Evolutionary conservation across 2,329 filamentous ascomycete species (phyloP).

Genomic region (Acephala macrosclerotiorum): DNA sequence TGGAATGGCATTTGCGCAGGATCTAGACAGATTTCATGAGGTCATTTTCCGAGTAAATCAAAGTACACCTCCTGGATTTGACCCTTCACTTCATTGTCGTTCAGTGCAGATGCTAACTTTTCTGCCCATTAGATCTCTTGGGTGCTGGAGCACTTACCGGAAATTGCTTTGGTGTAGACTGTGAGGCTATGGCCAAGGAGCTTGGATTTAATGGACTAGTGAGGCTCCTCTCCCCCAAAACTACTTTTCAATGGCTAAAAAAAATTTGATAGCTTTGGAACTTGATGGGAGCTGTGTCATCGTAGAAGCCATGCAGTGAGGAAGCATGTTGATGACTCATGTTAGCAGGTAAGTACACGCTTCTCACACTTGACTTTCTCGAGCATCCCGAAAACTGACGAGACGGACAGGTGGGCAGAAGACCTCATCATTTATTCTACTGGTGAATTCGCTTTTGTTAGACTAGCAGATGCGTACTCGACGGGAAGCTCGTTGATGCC

Average conservation of each 20-base stretch:
- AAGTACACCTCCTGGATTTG: slow-evolving; percentile 38
- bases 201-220: slow-evolving; percentile 79
- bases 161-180: slow-evolving; percentile 83
- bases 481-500: slow-evolving; percentile 65
- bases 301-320: slow-evolving; percentile 83
- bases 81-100: neutral
- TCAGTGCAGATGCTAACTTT: slow-evolving; percentile 25
- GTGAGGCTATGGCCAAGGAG: slow-evolving; percentile 80
- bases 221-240: slow-evolving; percentile 5
- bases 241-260: neutral
- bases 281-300: slow-evolving; percentile 72
- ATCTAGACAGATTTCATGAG: slow-evolving; percentile 80
- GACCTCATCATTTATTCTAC: slow-evolving; percentile 86
- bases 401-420: slow-evolving; percentile 66
- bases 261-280: slow-evolving; percentile 60
- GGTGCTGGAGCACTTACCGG: slow-evolving; percentile 70
- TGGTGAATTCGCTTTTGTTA: slow-evolving; percentile 73
- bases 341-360: slow-evolving; percentile 59
- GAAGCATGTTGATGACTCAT: slow-evolving; percentile 78
- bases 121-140: slow-evolving; percentile 45
- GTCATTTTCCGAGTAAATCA: slow-evolving; percentile 77
- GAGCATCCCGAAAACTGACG: neutral
- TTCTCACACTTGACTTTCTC: neutral
- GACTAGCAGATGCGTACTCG: slow-evolving; percentile 79
- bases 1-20: slow-evolving; percentile 72